Base-by-base conservation (phyloP, 805 yeast genomes). In the Monosporozyma solicola region DNA sequence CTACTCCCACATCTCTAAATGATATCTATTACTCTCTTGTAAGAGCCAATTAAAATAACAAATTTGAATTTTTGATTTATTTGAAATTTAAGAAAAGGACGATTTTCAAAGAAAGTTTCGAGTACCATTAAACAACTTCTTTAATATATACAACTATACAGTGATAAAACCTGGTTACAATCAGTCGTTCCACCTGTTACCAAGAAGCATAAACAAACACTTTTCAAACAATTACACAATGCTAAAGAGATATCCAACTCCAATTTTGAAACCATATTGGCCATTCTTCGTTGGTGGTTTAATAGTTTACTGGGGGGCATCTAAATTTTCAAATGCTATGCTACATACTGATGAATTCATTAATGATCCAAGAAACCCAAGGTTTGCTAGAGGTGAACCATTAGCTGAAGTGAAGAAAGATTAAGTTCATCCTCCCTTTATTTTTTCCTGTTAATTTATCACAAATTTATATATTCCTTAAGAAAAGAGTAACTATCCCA, bases 341-440 rank as follows among this genome's bases (percentile, higher is more conserved):
- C 76, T 82, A 72, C 77, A 83, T 78, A 77, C 92, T 53, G 79
- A 78, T 58, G 95, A 87, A 75, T 89, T 83, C 78, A 82, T 84
- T 74, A 88, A 89, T 73, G 96, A 89, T 75, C 96, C 97, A 77
- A 87, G 96, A 80, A 89, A 89, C 79, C 97, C 97, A 74, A 85
- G 95, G 77, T 86, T 87, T 70, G 76, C 77, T 59, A 74, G 73
- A 62, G 82, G 81, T 66, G 82, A 75, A 64, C 77, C 77, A 59
- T 69, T 73, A 48, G 72, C 72, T 46, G 75, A 74, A 56, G 56
- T 69, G 58, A 66, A 67, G 52, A 61, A 59, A 46, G 29, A 48
- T 11, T 47, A 33, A 32, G 7, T 20, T 11, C 20, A 3, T 47
- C 35, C 8, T 20, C 31, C 9, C 31, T 43, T 43, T n/a, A 8